phyloP scores from a whole-genome alignment of 2,329 filamentous ascomycete species.

The Lecanosticta acicola region DNA sequence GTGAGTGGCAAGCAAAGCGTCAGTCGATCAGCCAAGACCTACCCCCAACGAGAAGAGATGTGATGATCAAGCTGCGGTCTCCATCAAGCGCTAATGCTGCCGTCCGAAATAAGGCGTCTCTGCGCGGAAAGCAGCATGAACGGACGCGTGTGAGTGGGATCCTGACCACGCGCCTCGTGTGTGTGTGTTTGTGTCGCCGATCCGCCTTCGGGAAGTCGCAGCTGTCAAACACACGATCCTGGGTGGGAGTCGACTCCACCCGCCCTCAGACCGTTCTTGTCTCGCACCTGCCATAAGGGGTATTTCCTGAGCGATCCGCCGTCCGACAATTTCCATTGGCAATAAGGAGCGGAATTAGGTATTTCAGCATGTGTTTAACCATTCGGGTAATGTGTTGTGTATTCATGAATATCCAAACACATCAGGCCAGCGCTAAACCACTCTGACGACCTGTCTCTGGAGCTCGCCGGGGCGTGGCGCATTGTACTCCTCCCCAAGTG shows the following conservation, averaged over 20 bases:
- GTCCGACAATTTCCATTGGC: not conserved
- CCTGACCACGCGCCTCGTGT: slow-evolving; percentile 14
- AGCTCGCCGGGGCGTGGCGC: slow-evolving; percentile 2
- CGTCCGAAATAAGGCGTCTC: slow-evolving; percentile 6
- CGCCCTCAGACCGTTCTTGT: not conserved
- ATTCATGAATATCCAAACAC: slow-evolving; percentile 9
- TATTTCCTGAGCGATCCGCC: not conserved
- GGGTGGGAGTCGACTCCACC: not conserved
- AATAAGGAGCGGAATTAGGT: not conserved
- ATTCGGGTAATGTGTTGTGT: not conserved
- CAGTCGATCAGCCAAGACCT: not conserved
- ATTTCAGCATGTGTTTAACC: not conserved
- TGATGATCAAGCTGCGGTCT: slow-evolving; percentile 6
- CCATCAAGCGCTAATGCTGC: slow-evolving; percentile 9
- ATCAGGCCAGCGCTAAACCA: slow-evolving; percentile 14
- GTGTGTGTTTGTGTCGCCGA: slow-evolving; percentile 14
- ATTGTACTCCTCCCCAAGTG: slow-evolving; percentile 8
- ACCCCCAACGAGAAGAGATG: slow-evolving; percentile 1
- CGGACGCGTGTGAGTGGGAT: slow-evolving; percentile 5
- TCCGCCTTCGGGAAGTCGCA: slow-evolving; percentile 16
- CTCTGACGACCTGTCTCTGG: slow-evolving; percentile 8
- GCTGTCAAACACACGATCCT: slow-evolving; percentile 12
- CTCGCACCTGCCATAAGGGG: slow-evolving; percentile 1
- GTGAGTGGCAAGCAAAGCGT: not conserved
- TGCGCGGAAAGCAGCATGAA: slow-evolving; percentile 16